phyloP scores from a whole-genome alignment of 768 basidiomycete genomes.

The Punctularia strigosozonata region DNA sequence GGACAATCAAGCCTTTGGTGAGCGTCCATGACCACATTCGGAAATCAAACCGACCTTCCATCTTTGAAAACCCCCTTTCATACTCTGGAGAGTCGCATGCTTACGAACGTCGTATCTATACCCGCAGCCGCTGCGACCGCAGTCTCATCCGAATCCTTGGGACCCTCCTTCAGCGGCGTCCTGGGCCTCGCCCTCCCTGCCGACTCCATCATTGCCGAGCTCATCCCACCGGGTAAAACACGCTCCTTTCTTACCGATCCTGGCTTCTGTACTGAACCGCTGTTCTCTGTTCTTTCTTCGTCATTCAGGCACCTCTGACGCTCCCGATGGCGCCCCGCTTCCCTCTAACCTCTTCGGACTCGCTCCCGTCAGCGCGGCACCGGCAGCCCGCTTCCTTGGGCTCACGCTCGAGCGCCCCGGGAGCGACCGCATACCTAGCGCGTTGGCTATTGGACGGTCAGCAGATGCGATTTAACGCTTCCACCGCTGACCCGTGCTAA shows the following conservation, averaged over 20 bases:
- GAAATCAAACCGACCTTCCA: too few species aligned
- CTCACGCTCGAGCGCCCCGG: conserved; percentile 61
- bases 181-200: conserved; percentile 66
- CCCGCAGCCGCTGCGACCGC: conserved; percentile 42
- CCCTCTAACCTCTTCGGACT: conserved; percentile 65
- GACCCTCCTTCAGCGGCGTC: conserved; percentile 47
- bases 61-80: too few species aligned
- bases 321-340: conserved; percentile 54
- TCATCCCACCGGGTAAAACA: conserved; percentile 42
- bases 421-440: conserved; percentile 38
- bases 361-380: conserved; percentile 38
- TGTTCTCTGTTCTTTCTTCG: too few species aligned
- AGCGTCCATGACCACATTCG: conserved; percentile 9
- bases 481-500: too few species aligned
- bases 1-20: conserved; percentile 59
- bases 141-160: conserved; percentile 47
- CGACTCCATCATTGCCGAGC: conserved; percentile 47
- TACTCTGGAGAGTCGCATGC: background rate
- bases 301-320: conserved; percentile 32
- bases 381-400: conserved; percentile 53
- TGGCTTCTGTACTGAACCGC: too few species aligned
- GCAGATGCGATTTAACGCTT: too few species aligned
- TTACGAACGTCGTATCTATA: background rate
- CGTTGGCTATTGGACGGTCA: conserved; percentile 60
- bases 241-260: too few species aligned